These are phyloP conservation scores for Amaranthus cruentus DNA, from an alignment of 148 eudicot genomes.

Conservation along the genomic window DNA sequence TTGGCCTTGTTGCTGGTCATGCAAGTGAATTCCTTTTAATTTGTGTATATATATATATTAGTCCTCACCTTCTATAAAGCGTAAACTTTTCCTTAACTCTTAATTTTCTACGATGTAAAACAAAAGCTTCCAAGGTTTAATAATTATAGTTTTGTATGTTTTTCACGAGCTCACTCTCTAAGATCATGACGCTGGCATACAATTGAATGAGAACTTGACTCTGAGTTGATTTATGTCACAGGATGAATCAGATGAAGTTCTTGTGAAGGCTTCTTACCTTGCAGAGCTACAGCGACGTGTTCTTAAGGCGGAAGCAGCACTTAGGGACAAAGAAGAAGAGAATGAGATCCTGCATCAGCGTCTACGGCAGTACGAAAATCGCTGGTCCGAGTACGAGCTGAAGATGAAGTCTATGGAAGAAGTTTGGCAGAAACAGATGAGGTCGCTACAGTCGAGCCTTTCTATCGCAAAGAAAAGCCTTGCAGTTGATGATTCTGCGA, in stretches of 20 bases:
- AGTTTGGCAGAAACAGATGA: conserved; percentile 97
- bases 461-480: conserved; percentile 83
- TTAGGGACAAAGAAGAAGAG: conserved; percentile 88
- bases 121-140: too few relatives aligned
- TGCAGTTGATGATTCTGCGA: conserved; percentile 60
- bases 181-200: not conserved
- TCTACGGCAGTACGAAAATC: conserved; percentile 80
- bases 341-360: conserved; percentile 83
- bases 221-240: conserved; percentile 22
- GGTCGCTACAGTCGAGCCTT: conserved; percentile 94
- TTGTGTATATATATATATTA: not conserved
- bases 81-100: too few relatives aligned
- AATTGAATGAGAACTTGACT: not conserved
- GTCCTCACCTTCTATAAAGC: too few relatives aligned
- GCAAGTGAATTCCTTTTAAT: not conserved
- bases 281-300: conserved; percentile 92
- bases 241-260: conserved; percentile 71
- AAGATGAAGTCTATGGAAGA: conserved; percentile 99
- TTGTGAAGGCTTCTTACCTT: conserved; percentile 78
- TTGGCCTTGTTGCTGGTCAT: not conserved
- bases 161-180: not conserved
- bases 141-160: not conserved
- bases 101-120: too few relatives aligned
- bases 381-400: conserved; percentile 90
- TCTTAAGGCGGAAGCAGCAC: conserved; percentile 76